Conservation (phyloP, 768 basidiomycete genomes). For the Termitomyces sp. region DNA sequence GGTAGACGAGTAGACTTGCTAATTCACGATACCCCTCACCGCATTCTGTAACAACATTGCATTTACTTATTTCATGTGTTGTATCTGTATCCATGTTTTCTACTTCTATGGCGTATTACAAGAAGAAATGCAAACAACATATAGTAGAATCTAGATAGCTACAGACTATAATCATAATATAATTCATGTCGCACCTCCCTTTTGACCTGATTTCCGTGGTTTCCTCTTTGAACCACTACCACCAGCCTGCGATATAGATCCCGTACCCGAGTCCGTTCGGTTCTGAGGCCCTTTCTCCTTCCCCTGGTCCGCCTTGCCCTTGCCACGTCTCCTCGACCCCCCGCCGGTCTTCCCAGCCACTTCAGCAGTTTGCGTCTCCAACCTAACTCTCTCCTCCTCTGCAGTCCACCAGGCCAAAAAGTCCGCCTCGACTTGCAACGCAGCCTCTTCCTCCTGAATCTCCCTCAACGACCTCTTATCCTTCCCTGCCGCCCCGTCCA, state of each 20-base stretch:
- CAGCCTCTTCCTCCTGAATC: slow-evolving; percentile 83
- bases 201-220: slow-evolving; percentile 3
- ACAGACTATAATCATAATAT: neutral
- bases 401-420: slow-evolving; percentile 88
- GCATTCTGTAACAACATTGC: slow-evolving; percentile 1
- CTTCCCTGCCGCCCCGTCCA: slow-evolving; percentile 24
- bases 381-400: slow-evolving; percentile 69
- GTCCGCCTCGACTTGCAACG: slow-evolving; percentile 62
- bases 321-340: neutral
- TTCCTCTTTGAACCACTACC: neutral
- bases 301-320: slow-evolving; percentile 3
- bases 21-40: neutral
- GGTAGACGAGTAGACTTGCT: neutral
- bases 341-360: neutral
- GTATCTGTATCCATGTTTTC: neutral
- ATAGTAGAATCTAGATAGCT: neutral
- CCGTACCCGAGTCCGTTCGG: neutral
- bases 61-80: neutral
- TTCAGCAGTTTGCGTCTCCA: slow-evolving; percentile 26
- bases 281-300: neutral
- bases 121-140: neutral
- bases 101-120: neutral
- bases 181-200: neutral
- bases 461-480: slow-evolving; percentile 66
- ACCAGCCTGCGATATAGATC: neutral